Evolutionary conservation across 2,329 filamentous ascomycete species (phyloP).

Genomic region (Aspergillus aculeatinus): DNA sequence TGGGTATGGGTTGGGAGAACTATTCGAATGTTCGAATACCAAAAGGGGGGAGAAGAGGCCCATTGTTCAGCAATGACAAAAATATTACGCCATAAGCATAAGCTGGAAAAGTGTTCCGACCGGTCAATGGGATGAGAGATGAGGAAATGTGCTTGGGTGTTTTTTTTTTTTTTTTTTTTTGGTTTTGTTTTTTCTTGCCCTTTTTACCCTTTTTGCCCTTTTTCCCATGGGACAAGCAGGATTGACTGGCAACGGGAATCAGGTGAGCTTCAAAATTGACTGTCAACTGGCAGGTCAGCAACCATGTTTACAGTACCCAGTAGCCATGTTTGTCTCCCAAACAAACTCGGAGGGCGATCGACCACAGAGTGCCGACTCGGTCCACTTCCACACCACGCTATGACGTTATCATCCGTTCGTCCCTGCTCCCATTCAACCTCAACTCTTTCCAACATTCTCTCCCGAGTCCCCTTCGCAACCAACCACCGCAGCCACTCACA

Average conservation of each 20-base stretch:
- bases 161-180: background rate
- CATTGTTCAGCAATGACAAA: background rate
- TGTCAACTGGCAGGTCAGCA: background rate
- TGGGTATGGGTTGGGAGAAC: background rate
- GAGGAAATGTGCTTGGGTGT: background rate
- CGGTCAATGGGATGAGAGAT: background rate
- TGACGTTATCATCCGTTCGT: background rate
- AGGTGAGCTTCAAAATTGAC: background rate
- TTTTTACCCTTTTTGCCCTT: background rate
- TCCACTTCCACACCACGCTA: background rate
- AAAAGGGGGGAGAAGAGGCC: background rate
- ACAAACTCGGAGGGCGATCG: too few species aligned
- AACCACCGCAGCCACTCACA: too few species aligned
- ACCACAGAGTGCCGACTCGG: background rate
- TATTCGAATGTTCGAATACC: background rate
- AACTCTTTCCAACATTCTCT: background rate
- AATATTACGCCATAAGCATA: background rate
- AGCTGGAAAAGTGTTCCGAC: background rate
- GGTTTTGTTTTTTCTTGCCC: too few species aligned
- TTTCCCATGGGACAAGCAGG: background rate
- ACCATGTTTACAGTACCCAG: too few species aligned
- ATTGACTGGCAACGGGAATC: background rate
- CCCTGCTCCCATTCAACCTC: background rate
- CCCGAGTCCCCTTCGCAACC: too few species aligned
- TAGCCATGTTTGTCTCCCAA: too few species aligned